These are phyloP conservation scores for Sinapis alba DNA, from an alignment of 441 rosid species.

Conservation along the genomic window DNA sequence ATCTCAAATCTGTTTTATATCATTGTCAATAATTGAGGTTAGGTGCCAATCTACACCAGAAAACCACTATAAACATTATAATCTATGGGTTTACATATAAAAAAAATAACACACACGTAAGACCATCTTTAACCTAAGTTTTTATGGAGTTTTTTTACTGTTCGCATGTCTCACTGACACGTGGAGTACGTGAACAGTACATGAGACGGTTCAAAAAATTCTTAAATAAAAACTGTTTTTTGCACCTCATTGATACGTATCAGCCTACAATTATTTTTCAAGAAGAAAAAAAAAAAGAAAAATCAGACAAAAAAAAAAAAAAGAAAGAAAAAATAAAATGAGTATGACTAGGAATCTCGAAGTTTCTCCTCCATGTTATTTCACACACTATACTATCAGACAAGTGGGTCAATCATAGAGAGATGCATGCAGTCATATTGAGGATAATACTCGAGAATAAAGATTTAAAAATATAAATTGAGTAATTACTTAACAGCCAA, in stretches of 20 bases:
- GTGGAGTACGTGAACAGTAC: too few species aligned
- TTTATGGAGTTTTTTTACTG: too few species aligned
- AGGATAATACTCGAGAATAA: neutral
- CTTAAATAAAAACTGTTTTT: too few species aligned
- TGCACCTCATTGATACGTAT: too few species aligned
- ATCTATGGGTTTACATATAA: neutral
- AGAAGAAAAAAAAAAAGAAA: too few species aligned
- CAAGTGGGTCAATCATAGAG: neutral
- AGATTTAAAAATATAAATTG: neutral
- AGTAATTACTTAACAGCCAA: neutral
- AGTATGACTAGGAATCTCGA: neutral
- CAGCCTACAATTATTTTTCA: too few species aligned
- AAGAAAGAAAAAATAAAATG: too few species aligned
- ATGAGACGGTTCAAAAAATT: too few species aligned
- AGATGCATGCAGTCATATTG: neutral
- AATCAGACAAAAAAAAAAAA: too few species aligned
- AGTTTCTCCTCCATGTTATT: neutral
- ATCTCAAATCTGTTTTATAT: neutral
- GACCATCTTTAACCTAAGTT: too few species aligned
- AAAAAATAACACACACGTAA: too few species aligned
- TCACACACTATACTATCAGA: neutral
- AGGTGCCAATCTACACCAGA: constrained; percentile 3
- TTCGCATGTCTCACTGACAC: too few species aligned
- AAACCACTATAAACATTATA: neutral
- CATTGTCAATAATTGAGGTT: constrained; percentile 31